A percentile compares a stretch with the other conserved stretches of the same genome.
phyloP scores from a whole-genome alignment of 2,329 filamentous ascomycete species.

The Xylaria sp. region DNA sequence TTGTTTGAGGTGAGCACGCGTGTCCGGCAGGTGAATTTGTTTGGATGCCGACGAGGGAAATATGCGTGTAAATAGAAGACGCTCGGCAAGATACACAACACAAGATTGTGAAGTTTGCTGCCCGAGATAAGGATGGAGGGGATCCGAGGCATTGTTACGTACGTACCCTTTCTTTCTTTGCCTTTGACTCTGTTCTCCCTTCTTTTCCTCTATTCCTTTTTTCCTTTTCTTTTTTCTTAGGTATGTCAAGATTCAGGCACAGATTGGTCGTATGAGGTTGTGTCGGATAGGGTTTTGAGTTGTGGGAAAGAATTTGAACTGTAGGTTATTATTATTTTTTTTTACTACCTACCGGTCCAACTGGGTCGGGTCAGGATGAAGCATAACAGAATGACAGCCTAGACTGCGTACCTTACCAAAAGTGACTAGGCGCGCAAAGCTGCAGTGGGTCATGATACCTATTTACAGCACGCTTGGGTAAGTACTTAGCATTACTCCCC shows the following conservation, averaged over 20 bases:
- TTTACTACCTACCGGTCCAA: constrained; percentile 16
- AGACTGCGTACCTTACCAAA: constrained; percentile 18
- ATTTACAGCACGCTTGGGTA: constrained; percentile 10
- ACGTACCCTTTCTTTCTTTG: not conserved
- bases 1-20: constrained; percentile 39
- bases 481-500: not conserved
- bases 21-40: not conserved
- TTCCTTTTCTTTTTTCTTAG: not conserved
- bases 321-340: constrained; percentile 11
- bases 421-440: constrained; percentile 20
- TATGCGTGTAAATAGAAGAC: not conserved
- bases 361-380: constrained; percentile 24
- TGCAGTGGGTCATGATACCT: constrained; percentile 21
- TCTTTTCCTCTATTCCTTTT: not conserved
- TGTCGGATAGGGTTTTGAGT: constrained; percentile 28
- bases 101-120: constrained; percentile 19
- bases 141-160: not conserved
- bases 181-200: not conserved
- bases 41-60: not conserved
- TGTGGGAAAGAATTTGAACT: constrained; percentile 25
- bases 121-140: constrained; percentile 18
- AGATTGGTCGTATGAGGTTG: constrained; percentile 15
- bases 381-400: constrained; percentile 30
- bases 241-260: not conserved
- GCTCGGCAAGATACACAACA: constrained; percentile 1